Percentiles rank a stretch among this genome's conserved stretches.
These are phyloP conservation scores for Aspergillus tanneri DNA, from an alignment of 2,329 filamentous ascomycete species.

Conservation along the genomic window DNA sequence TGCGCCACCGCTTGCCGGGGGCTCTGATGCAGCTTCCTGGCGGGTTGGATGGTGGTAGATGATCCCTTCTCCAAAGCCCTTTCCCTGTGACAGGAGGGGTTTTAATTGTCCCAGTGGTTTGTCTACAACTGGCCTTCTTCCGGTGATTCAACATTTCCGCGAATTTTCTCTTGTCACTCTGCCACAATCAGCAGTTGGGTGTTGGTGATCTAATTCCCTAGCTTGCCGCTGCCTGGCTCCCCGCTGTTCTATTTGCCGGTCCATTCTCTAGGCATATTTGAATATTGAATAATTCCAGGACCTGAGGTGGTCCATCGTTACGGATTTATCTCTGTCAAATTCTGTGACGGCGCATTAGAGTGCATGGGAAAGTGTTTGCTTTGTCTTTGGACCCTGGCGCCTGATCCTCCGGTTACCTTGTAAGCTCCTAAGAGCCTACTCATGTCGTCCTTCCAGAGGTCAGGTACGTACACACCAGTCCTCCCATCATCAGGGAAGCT, in stretches of 20 bases:
- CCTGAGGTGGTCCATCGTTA: background rate
- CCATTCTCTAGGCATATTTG: conserved; percentile 8
- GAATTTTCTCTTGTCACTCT: no score
- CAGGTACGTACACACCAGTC: conserved; percentile 27
- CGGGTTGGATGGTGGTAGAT: conserved; percentile 3
- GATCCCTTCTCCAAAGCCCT: conserved; percentile 3
- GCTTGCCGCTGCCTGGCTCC: conserved; percentile 27
- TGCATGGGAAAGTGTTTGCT: conserved; percentile 16
- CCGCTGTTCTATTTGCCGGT: conserved; percentile 24
- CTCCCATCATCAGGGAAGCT: background rate
- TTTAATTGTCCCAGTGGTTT: background rate
- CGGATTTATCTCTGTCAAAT: background rate
- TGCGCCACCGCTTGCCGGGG: conserved; percentile 22
- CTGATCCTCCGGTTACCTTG: conserved; percentile 12
- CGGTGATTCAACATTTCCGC: no score
- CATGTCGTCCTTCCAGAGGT: conserved; percentile 34
- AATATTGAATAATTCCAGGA: conserved; percentile 11
- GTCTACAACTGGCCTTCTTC: background rate
- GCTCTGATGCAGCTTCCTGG: conserved; percentile 20
- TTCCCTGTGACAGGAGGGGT: background rate
- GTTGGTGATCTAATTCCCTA: conserved; percentile 6
- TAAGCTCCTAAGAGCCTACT: conserved; percentile 20
- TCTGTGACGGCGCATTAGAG: background rate
- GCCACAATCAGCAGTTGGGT: no score
- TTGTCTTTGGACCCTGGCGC: conserved; percentile 1